Evolutionary conservation across 805 yeast genomes (phyloP), one percentile per base, ranked within the genome.

Genomic region (Candida fluviatilis): DNA sequence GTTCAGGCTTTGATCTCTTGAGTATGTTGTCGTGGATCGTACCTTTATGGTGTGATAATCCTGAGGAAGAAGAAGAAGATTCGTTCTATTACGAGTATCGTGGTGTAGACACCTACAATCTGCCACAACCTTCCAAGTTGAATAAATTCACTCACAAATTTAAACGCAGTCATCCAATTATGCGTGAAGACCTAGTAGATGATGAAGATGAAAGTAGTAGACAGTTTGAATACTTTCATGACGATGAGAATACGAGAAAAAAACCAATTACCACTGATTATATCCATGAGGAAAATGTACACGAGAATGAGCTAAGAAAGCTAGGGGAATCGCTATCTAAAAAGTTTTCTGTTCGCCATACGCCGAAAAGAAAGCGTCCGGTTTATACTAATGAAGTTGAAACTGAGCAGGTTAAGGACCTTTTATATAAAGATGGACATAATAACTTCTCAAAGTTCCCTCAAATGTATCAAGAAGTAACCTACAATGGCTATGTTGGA

Each of bases 31-130:
- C 62, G 5, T 66, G 73, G 72, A 51, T 48, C 4, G 38, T 64
- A 6, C 72, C 72, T 1, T 28, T 43, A 40, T 45, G 84, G 84
- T 79, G 82, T 59, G 73, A 76, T 5, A 70, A 75, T 36, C 76
- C 78, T 4, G 51, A 54, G 1, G 55, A 42, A 4, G 55, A 51
- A n/a, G 47, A 48, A n/a, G 51, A 48, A 2, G 61, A 52, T 16
- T 44, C 39, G 30, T 36, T 38, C 14, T 36, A 39, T 18, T 16
- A 25, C 11, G 45, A 43, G 34, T 42, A 40, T n/a, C 11, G 19
- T 16, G 19, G 32, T 5, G 11, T 17, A 7, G 32, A 18, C 35
- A 21, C 17, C 18, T 10, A 18, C 8, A 13, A 26, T 26, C 29
- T 5, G n/a, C 15, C 29, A 7, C 29, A 5, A 13, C 7, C 13